Evolutionary conservation across 2,329 filamentous ascomycete genomes (phyloP).

Genomic region (Talaromyces amestolkiae): DNA sequence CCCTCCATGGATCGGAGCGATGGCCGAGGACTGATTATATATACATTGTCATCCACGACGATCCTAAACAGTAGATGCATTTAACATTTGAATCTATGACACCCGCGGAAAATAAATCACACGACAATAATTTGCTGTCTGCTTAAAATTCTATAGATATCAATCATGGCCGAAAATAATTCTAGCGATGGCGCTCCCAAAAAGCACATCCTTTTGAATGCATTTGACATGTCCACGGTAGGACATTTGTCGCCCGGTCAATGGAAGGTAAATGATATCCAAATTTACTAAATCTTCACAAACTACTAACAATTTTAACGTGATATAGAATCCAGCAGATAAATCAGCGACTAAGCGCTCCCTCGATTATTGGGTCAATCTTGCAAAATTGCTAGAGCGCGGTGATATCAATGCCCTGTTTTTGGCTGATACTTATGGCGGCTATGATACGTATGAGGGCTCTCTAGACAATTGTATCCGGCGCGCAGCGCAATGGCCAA

Average conservation of each 20-base stretch:
- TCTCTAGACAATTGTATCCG: conserved; percentile 61
- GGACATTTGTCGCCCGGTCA: conserved; percentile 42
- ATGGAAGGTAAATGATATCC: conserved; percentile 52
- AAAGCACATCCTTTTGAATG: conserved; percentile 37
- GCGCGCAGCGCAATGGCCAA: conserved; percentile 62
- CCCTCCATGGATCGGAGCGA: not conserved
- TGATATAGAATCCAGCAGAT: conserved; percentile 57
- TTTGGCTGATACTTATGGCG: conserved; percentile 64
- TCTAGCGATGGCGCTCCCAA: not conserved
- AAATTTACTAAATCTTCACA: not conserved
- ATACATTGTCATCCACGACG: not conserved
- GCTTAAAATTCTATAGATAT: not conserved
- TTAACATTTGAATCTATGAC: not conserved
- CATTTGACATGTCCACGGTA: conserved; percentile 49
- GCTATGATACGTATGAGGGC: conserved; percentile 61
- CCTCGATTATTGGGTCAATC: conserved; percentile 62
- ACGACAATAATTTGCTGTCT: not conserved
- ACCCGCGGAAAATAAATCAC: not conserved
- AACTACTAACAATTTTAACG: too few species aligned
- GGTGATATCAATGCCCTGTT: conserved; percentile 65
- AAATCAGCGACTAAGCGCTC: conserved; percentile 60
- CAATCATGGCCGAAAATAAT: not conserved
- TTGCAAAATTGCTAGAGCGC: conserved; percentile 61
- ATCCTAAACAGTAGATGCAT: not conserved
- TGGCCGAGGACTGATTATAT: not conserved